A percentile compares a stretch with the other conserved stretches of the same genome.
Conservation (phyloP, 2,329 filamentous ascomycete species). For the Ilyonectria sp. region DNA sequence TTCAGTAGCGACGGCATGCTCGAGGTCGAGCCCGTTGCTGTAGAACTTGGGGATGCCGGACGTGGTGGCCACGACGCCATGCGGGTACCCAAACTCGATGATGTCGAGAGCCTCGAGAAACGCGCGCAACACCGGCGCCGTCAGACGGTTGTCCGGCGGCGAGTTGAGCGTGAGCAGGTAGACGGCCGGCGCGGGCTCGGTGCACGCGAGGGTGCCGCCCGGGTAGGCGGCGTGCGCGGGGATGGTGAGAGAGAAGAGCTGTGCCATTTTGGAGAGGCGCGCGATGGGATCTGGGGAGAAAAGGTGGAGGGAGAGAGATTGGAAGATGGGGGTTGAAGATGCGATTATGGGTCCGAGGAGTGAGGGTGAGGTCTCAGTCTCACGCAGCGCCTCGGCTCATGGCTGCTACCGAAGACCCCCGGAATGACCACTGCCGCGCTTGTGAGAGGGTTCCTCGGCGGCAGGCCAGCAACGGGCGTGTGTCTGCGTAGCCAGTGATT, state of each 20-base stretch:
- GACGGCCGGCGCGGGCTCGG: conserved; percentile 70
- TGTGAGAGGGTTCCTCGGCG: background rate
- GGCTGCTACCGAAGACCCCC: conserved; percentile 14
- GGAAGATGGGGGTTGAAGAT: background rate
- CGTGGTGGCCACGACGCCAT: conserved; percentile 85
- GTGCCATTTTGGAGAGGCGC: conserved; percentile 34
- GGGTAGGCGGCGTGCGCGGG: conserved; percentile 62
- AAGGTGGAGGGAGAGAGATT: background rate
- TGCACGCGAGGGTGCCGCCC: conserved; percentile 74
- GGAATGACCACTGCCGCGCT: background rate
- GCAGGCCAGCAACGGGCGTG: background rate
- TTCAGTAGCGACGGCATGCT: conserved; percentile 72
- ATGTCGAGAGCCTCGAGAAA: conserved; percentile 82
- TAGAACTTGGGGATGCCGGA: conserved; percentile 85
- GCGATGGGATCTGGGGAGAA: background rate
- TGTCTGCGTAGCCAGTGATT: background rate
- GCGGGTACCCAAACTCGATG: conserved; percentile 75
- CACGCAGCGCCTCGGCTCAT: conserved; percentile 41
- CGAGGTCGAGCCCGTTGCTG: conserved; percentile 85
- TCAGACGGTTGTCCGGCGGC: conserved; percentile 83
- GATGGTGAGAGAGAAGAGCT: conserved; percentile 66
- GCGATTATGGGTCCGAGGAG: conserved; percentile 1
- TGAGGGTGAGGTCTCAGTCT: conserved; percentile 2
- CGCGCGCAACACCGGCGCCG: conserved; percentile 76
- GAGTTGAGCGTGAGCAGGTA: conserved; percentile 82